Evolutionary conservation across 1,284 basidiomycete genomes (phyloP), one percentile per base, ranked within the genome.

Genomic region (Clitocybe nebularis): DNA sequence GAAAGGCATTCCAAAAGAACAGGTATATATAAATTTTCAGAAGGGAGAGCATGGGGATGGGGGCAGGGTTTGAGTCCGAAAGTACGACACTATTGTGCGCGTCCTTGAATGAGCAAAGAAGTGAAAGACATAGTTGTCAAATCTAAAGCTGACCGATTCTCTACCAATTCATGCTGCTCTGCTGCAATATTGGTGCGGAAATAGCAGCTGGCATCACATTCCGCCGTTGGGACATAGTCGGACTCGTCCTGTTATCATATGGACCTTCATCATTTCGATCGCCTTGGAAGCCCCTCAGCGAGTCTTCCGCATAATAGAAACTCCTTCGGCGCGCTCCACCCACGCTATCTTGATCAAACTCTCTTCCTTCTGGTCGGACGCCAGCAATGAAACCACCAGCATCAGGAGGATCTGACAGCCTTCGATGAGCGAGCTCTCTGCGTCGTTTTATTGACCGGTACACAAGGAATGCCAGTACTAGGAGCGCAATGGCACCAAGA

Each of bases 241-340:
- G 39, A 25, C 39, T 54, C 22, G 56, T 43, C 43, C 55, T 52
- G 40, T 55, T 54, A 39, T 55, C 51, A 38, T 59, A 61, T 44
- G 56, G 46, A 28, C 53, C 54, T 21, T 67, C 63, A 34, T 64
- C 61, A 21, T 44, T 46, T 22, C 55, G 46, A 40, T 63, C 54
- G 4, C 62, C 57, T 50, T 72, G 65, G 53, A 61, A 78, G 2
- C 81, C 82, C 24, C 82, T 67, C 58, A 90, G 61, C 48, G 80
- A 83, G 59, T 89, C 87, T 63, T 89, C 87, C 2, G 86, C 86
- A 57, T 78, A 90, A 63, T 89, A 90, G 69, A 89, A 90, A 51
- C 82, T 86, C 44, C 85, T 62, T 41, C 87, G 66, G 39, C 86
- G 69, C 59, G 77, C 75, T 5, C 78, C 82, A 17, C 85, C 85